phyloP scores from a whole-genome alignment of 768 basidiomycete genomes.

The Hygrophoropsis aurantiaca region DNA sequence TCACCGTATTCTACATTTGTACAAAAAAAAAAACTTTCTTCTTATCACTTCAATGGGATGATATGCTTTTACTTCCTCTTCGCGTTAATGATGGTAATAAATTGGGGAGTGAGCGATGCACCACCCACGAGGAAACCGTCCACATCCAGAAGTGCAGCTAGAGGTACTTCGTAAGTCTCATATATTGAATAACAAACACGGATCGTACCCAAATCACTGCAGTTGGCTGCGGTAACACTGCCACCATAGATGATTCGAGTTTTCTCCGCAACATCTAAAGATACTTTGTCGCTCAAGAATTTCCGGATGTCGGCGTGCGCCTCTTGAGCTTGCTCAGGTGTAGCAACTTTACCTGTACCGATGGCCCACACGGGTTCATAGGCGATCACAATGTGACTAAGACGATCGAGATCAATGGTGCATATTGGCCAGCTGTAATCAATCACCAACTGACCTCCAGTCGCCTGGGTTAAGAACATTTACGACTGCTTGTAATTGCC shows the following conservation, averaged over 20 bases:
- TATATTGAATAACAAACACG: not conserved
- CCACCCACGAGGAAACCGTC: conserved; percentile 99
- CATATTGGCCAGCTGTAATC: not conserved
- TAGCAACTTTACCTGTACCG: conserved; percentile 96
- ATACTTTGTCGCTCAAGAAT: conserved; percentile 66
- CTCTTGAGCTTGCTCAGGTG: conserved; percentile 89
- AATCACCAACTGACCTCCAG: conserved; percentile 66
- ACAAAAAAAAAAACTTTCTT: too few species aligned
- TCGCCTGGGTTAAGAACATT: conserved; percentile 57
- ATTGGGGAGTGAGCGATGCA: conserved; percentile 97
- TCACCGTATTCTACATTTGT: too few species aligned
- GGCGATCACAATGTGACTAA: conserved; percentile 87
- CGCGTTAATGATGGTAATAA: conserved; percentile 86
- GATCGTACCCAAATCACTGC: conserved; percentile 77
- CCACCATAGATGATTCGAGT: conserved; percentile 99
- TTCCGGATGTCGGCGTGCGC: conserved; percentile 81
- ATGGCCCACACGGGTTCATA: conserved; percentile 99
- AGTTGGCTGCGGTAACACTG: conserved; percentile 87
- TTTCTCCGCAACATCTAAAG: too few species aligned
- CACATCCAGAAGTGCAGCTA: conserved; percentile 78
- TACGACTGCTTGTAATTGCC: conserved; percentile 78
- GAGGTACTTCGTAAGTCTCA: not conserved
- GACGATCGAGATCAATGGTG: not conserved
- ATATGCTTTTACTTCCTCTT: conserved; percentile 30
- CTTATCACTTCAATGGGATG: too few species aligned